phyloP scores from a whole-genome alignment of 2,329 filamentous ascomycete genomes.

The Sphaerulina vaccinii region DNA sequence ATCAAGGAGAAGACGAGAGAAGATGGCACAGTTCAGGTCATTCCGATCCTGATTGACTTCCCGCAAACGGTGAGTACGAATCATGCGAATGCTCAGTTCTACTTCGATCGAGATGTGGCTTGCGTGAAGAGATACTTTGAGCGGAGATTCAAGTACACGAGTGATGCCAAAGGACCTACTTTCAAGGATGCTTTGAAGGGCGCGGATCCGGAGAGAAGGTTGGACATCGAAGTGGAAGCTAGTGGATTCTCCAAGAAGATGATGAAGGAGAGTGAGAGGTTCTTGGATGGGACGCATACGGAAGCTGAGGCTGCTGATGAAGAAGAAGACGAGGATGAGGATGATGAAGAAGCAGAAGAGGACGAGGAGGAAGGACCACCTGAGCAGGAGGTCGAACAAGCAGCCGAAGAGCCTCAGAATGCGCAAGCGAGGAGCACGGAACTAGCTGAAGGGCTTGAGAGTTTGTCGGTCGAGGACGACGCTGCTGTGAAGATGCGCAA shows the following conservation, averaged over 20 bases:
- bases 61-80: constrained; percentile 97
- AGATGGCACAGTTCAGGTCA: constrained; percentile 52
- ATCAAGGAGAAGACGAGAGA: constrained; percentile 65
- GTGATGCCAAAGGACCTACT: constrained; percentile 77
- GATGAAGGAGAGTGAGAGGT: constrained; percentile 87
- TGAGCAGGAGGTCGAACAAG: constrained; percentile 15
- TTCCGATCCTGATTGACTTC: constrained; percentile 91
- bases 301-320: constrained; percentile 42
- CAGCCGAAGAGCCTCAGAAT: constrained; percentile 18
- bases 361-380: constrained; percentile 19
- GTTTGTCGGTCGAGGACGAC: constrained; percentile 25
- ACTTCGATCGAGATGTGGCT: constrained; percentile 93
- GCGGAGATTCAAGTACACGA: constrained; percentile 81
- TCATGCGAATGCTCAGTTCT: constrained; percentile 90
- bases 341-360: constrained; percentile 14
- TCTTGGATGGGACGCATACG: constrained; percentile 69
- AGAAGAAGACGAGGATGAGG: constrained; percentile 41
- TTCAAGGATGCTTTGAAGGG: constrained; percentile 80
- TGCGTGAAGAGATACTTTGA: constrained; percentile 96
- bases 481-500: constrained; percentile 18
- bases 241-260: constrained; percentile 97
- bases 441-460: constrained; percentile 28
- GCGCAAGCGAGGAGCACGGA: constrained; percentile 26
- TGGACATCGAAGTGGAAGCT: constrained; percentile 87
- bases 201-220: constrained; percentile 64